phyloP scores from a whole-genome alignment of 306 rosid genomes.

The Cicer yamashitae region DNA sequence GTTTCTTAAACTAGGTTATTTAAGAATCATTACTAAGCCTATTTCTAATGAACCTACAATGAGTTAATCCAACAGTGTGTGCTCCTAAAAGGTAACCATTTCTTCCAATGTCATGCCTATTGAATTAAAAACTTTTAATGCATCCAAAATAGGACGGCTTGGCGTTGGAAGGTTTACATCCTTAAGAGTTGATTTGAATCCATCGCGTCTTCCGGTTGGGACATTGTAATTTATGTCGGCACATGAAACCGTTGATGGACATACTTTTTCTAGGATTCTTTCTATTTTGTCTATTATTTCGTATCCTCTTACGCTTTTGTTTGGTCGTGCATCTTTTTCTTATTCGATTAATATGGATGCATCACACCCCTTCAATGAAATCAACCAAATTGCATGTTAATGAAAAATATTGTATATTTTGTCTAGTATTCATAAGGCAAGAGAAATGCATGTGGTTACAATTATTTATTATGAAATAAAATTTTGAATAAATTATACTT shows the following conservation, averaged over 20 bases:
- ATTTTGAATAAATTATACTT: too few species aligned
- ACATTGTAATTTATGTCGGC: conserved; percentile 59
- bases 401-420: too few species aligned
- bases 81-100: conserved; percentile 70
- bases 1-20: conserved; percentile 47
- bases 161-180: conserved; percentile 57
- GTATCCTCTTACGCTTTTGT: conserved; percentile 53
- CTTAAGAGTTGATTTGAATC: conserved; percentile 26
- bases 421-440: too few species aligned
- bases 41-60: conserved; percentile 51
- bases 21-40: conserved; percentile 50
- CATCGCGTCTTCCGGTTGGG: conserved; percentile 59
- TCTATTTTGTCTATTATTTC: conserved; percentile 59
- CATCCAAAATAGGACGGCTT: conserved; percentile 18
- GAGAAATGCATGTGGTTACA: too few species aligned
- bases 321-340: conserved; percentile 54
- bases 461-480: too few species aligned
- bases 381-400: too few species aligned
- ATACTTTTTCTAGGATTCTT: conserved; percentile 46
- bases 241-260: conserved; percentile 64
- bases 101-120: conserved; percentile 52
- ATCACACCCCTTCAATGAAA: conserved; percentile 51
- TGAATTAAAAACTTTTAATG: conserved; percentile 26
- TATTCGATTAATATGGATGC: conserved; percentile 72
- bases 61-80: conserved; percentile 63